Conservation (phyloP, 2,329 filamentous ascomycete genomes). For the Blumeriella jaapii region DNA sequence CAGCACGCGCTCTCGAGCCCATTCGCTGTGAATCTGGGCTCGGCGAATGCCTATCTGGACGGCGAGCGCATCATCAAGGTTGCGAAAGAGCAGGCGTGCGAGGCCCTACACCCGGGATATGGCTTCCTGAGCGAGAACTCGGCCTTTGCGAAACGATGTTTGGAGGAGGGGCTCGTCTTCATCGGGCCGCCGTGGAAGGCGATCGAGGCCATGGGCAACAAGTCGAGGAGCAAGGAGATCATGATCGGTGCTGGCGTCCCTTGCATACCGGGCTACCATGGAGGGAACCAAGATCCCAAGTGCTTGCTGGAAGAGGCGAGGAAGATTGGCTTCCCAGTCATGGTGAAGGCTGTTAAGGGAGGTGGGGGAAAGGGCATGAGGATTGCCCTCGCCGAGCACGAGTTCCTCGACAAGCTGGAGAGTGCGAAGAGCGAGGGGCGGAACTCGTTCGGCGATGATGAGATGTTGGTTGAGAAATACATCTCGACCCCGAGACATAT, state of each 20-base stretch:
- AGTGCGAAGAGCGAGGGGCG: constrained; percentile 66
- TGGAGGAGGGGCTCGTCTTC: constrained; percentile 82
- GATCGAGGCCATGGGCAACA: constrained; percentile 85
- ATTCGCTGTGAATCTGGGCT: constrained; percentile 72
- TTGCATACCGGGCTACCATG: constrained; percentile 94
- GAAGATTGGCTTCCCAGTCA: constrained; percentile 56
- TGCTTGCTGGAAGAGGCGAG: constrained; percentile 56
- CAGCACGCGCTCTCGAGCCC: constrained; percentile 83
- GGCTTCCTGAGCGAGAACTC: constrained; percentile 94
- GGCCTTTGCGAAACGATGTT: constrained; percentile 76
- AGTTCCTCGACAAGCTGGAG: constrained; percentile 59
- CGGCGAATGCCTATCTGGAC: constrained; percentile 80
- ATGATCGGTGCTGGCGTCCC: constrained; percentile 93
- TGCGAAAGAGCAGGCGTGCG: constrained; percentile 74
- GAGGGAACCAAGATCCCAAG: constrained; percentile 60
- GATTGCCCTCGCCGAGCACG: constrained; percentile 55
- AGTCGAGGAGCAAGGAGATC: constrained; percentile 87
- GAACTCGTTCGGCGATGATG: constrained; percentile 73
- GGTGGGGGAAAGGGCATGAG: constrained; percentile 81
- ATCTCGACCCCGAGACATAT: constrained; percentile 72
- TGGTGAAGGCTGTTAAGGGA: constrained; percentile 70
- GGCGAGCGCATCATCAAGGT: constrained; percentile 84
- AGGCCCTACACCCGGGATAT: constrained; percentile 92
- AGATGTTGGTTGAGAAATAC: constrained; percentile 77
- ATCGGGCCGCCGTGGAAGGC: constrained; percentile 81